Conservation (phyloP, 2,329 filamentous ascomycete genomes). For the Fusarium nanum region DNA sequence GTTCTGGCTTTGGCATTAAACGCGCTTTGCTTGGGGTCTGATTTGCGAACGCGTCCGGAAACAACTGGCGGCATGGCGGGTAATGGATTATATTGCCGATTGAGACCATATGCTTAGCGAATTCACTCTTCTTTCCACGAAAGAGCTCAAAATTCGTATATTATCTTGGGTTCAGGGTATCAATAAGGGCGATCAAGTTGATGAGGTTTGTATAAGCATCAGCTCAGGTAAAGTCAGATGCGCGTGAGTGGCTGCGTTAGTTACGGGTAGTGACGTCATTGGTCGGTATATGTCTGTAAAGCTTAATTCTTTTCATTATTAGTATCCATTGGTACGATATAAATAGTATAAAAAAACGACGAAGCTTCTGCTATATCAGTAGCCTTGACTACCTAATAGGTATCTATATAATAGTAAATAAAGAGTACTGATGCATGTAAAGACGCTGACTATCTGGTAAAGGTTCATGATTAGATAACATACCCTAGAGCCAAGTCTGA, state of each 20-base stretch:
- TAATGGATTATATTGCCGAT: not conserved
- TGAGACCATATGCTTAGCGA: not conserved
- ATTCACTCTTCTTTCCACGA: not conserved
- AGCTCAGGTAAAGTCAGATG: not conserved
- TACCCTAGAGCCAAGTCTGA: not conserved
- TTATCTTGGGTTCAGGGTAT: not conserved
- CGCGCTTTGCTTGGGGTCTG: not conserved
- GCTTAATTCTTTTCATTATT: not conserved
- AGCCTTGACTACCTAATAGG: not conserved
- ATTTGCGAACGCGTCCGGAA: slow-evolving; percentile 1
- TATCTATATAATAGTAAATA: not conserved
- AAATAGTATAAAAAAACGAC: not conserved
- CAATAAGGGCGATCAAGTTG: not conserved
- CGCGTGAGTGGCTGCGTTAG: not conserved
- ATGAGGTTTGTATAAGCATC: not conserved
- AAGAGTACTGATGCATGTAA: not conserved
- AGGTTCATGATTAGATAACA: not conserved
- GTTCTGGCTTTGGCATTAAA: not conserved
- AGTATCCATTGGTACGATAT: not conserved
- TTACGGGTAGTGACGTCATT: not conserved
- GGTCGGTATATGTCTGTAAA: not conserved
- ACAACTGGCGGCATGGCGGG: not conserved
- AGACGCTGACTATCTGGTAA: not conserved
- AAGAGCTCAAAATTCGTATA: not conserved
- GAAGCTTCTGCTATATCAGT: not conserved